phyloP scores from a whole-genome alignment of 306 rosid species.

The Begonia masoniana region DNA sequence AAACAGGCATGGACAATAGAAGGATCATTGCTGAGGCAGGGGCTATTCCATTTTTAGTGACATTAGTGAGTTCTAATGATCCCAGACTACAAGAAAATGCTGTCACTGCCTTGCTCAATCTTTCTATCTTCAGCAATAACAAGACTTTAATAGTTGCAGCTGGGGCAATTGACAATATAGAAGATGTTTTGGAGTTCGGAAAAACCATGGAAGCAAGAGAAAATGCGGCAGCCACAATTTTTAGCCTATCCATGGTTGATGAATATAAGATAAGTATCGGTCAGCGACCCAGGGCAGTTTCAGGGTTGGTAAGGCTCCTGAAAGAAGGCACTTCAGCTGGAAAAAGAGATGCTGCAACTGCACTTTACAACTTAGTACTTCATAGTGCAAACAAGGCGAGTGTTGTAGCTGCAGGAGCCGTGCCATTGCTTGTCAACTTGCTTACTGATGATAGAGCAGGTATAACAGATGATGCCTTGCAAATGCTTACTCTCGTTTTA shows the following conservation, averaged over 20 bases:
- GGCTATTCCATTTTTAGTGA: conserved; percentile 75
- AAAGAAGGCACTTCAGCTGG: conserved; percentile 72
- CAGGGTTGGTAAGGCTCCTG: conserved; percentile 60
- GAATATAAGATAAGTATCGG: conserved; percentile 69
- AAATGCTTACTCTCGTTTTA: conserved; percentile 50
- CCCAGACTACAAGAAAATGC: conserved; percentile 85
- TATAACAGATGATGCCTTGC: conserved; percentile 66
- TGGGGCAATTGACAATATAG: conserved; percentile 63
- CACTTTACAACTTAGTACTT: conserved; percentile 64
- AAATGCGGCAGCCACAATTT: conserved; percentile 82
- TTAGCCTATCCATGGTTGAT: conserved; percentile 62
- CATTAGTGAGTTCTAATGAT: conserved; percentile 46
- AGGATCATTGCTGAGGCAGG: conserved; percentile 85
- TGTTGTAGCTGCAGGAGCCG: conserved; percentile 45
- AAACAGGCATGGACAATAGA: conserved; percentile 67
- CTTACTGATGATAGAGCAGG: conserved; percentile 75
- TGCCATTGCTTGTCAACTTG: conserved; percentile 49
- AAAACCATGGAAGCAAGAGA: conserved; percentile 80
- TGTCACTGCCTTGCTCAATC: conserved; percentile 75
- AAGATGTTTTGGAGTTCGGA: conserved; percentile 59
- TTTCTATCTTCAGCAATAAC: conserved; percentile 75
- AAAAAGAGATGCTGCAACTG: conserved; percentile 73
- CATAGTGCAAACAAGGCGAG: conserved; percentile 52
- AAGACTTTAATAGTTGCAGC: conserved; percentile 76
- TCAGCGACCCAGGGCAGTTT: conserved; percentile 42